Evolutionary conservation across 2,329 filamentous ascomycete genomes (phyloP).

Genomic region (Sclerotinia trifoliorum): DNA sequence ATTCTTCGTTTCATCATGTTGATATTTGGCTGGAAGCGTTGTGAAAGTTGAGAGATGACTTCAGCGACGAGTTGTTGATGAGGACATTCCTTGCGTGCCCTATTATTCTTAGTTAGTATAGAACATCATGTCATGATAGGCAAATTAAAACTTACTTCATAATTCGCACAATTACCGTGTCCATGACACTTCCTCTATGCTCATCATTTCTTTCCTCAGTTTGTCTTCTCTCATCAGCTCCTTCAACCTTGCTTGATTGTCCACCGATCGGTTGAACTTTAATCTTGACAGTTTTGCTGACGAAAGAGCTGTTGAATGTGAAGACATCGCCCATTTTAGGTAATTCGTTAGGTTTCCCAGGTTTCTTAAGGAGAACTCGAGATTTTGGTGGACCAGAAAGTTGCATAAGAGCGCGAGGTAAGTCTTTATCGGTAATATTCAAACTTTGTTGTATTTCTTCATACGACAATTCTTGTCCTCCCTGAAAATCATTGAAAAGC

Average conservation of each 20-base stretch:
- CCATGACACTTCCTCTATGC: slow-evolving; percentile 67
- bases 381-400: slow-evolving; percentile 82
- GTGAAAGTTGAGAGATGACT: slow-evolving; percentile 65
- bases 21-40: slow-evolving; percentile 73
- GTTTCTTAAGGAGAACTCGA: slow-evolving; percentile 75
- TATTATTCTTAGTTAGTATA: slow-evolving; percentile 46
- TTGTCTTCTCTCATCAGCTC: slow-evolving; percentile 62
- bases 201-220: slow-evolving; percentile 77
- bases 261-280: slow-evolving; percentile 81
- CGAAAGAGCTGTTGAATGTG: slow-evolving; percentile 77
- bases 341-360: slow-evolving; percentile 69
- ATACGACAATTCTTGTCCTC: slow-evolving; percentile 52
- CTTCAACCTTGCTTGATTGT: slow-evolving; percentile 81
- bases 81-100: slow-evolving; percentile 69
- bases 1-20: slow-evolving; percentile 79
- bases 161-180: slow-evolving; percentile 75
- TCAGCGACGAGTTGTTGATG: slow-evolving; percentile 71
- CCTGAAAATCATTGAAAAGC: slow-evolving; percentile 77
- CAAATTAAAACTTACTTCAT: slow-evolving; percentile 65
- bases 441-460: slow-evolving; percentile 83
- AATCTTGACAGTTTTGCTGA: slow-evolving; percentile 80
- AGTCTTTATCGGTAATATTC: slow-evolving; percentile 71
- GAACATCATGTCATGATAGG: background rate
- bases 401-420: slow-evolving; percentile 76
- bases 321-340: slow-evolving; percentile 72